phyloP scores from a whole-genome alignment of 164 flowering plant genomes.

The Aristolochia contorta region DNA sequence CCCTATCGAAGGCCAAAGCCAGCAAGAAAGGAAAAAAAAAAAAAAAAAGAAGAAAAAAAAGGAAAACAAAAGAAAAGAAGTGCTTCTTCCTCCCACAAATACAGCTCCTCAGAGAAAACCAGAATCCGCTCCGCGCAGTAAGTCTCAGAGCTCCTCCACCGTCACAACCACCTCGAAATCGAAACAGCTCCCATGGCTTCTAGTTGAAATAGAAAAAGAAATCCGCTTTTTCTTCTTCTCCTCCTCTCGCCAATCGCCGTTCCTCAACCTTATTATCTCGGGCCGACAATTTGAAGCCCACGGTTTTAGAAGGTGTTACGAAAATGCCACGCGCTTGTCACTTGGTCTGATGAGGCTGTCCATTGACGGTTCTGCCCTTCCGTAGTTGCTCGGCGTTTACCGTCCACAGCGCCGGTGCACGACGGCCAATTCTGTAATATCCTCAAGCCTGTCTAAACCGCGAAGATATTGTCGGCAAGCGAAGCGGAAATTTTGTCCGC shows the following conservation, averaged over 20 bases:
- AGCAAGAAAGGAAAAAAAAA: not conserved
- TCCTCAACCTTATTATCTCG: slow-evolving; percentile 4
- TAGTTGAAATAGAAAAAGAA: not conserved
- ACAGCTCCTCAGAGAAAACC: not conserved
- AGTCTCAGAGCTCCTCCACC: slow-evolving; percentile 1
- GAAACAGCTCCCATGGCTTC: not conserved
- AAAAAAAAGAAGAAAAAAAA: not conserved
- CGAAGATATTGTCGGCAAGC: too few species aligned
- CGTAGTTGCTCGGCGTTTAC: not conserved
- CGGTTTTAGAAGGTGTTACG: not conserved
- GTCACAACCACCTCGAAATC: not conserved
- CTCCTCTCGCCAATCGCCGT: not conserved
- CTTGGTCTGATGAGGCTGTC: not conserved
- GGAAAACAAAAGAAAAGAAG: not conserved
- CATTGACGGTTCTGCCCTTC: not conserved
- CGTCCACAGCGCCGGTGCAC: not conserved
- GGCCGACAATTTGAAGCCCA: not conserved
- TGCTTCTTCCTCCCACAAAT: not conserved
- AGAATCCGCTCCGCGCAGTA: not conserved
- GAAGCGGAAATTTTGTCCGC: too few species aligned
- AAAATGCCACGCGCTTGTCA: slow-evolving; percentile 2
- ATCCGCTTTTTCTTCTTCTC: not conserved
- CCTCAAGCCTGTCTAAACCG: too few species aligned
- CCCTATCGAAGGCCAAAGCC: not conserved
- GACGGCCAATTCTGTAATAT: not conserved